Conservation (phyloP, 768 basidiomycete genomes). For the Hericium rajendrae region DNA sequence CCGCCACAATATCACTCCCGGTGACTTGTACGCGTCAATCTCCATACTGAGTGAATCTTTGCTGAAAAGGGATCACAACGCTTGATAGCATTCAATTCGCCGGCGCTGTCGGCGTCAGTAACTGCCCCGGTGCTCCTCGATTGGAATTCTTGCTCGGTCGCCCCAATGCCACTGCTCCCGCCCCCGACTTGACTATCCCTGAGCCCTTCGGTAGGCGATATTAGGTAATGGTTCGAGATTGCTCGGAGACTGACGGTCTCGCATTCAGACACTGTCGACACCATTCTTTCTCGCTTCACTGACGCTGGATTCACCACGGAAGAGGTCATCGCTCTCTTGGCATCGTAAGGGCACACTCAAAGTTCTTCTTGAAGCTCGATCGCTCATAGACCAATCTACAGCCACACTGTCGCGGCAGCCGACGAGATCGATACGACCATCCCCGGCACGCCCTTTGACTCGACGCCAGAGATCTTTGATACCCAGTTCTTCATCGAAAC, state of each 20-base stretch:
- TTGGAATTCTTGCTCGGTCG: constrained; percentile 26
- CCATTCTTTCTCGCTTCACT: constrained; percentile 22
- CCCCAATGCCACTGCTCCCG: constrained; percentile 17
- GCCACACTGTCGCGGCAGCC: constrained; percentile 16
- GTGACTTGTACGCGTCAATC: constrained; percentile 33
- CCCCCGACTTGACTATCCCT: constrained; percentile 24
- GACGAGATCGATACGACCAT: constrained; percentile 17
- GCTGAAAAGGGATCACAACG: too few species aligned
- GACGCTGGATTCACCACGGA: constrained; percentile 26
- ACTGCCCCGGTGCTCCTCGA: constrained; percentile 26
- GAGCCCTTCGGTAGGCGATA: constrained; percentile 20
- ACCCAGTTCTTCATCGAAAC: constrained; percentile 37
- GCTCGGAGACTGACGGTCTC: not conserved
- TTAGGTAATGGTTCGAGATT: not conserved
- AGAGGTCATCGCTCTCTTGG: constrained; percentile 27
- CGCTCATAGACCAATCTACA: constrained; percentile 16
- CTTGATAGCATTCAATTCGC: constrained; percentile 24
- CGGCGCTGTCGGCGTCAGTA: constrained; percentile 24
- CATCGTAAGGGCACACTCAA: constrained; percentile 16
- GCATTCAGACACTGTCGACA: constrained; percentile 11
- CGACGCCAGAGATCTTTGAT: constrained; percentile 34
- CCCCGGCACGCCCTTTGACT: constrained; percentile 34
- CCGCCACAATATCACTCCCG: constrained; percentile 28
- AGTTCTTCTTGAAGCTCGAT: constrained; percentile 4
- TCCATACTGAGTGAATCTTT: not conserved